Percentiles rank a stretch among this genome's conserved stretches.
Evolutionary conservation across 116 monocot genomes (phyloP).

Genomic region (Dioscorea cayenensis): DNA sequence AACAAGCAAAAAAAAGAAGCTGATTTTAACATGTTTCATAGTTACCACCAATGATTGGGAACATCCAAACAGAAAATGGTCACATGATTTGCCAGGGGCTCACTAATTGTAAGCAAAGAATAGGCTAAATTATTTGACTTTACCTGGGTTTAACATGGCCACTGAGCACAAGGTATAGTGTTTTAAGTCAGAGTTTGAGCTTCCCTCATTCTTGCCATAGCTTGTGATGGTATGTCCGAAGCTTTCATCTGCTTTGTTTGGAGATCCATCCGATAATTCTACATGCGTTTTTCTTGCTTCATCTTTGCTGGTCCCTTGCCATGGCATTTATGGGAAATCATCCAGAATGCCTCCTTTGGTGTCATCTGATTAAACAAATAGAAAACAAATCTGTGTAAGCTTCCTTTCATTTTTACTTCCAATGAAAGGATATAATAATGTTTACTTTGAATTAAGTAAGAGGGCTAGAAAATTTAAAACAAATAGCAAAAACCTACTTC

Average conservation of each 20-base stretch:
- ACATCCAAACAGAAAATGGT: no score
- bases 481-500: no score
- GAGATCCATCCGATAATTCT: constrained; percentile 78
- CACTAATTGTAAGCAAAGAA: no score
- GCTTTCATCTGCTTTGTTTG: constrained; percentile 92
- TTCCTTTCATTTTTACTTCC: no score
- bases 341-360: constrained; percentile 91
- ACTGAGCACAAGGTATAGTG: constrained; percentile 83
- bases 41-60: no score
- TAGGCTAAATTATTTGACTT: neutral
- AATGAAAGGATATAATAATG: no score
- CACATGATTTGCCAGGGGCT: no score
- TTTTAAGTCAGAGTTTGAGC: constrained; percentile 73
- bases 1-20: neutral
- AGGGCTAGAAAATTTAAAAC: no score
- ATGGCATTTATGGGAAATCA: constrained; percentile 90
- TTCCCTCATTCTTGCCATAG: constrained; percentile 91
- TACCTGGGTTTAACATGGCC: constrained; percentile 96
- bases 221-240: constrained; percentile 76
- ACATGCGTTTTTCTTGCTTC: constrained; percentile 90
- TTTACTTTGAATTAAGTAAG: no score
- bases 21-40: no score
- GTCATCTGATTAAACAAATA: constrained; percentile 56
- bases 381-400: neutral
- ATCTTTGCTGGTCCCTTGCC: constrained; percentile 93